Conservation (phyloP, 2,329 filamentous ascomycete species). For the Leptographium wingfieldii region DNA sequence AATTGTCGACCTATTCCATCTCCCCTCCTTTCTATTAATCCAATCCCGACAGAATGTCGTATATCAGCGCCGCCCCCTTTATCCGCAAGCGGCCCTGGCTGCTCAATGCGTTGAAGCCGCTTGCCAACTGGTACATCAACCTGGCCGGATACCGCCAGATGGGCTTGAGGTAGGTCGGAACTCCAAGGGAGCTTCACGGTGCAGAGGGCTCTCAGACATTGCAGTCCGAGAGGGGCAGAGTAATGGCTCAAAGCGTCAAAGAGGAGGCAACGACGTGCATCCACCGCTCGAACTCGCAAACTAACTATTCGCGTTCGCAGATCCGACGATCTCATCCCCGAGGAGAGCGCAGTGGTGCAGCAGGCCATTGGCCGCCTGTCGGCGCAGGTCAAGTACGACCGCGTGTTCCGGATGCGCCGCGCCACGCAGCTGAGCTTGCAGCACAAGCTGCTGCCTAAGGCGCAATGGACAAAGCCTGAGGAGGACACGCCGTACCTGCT, state of each 20-base stretch:
- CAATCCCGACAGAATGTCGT: conserved; percentile 37
- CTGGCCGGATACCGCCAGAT: conserved; percentile 43
- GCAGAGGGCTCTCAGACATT: background rate
- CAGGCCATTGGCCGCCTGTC: conserved; percentile 82
- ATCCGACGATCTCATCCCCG: conserved; percentile 86
- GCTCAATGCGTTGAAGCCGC: conserved; percentile 60
- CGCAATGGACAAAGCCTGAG: conserved; percentile 46
- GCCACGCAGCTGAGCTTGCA: conserved; percentile 65
- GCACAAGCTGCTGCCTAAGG: conserved; percentile 52
- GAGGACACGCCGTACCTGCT: conserved; percentile 43
- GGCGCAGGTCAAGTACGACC: conserved; percentile 86
- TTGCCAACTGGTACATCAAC: conserved; percentile 81
- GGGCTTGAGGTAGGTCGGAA: conserved; percentile 11
- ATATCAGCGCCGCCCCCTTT: conserved; percentile 60
- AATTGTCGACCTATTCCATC: background rate
- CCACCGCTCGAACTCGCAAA: background rate
- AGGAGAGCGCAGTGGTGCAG: conserved; percentile 81
- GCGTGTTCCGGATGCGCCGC: conserved; percentile 91
- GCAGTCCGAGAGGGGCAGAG: background rate
- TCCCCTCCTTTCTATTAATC: background rate
- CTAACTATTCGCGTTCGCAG: conserved; percentile 31
- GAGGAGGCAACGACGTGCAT: background rate
- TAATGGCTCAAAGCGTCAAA: background rate
- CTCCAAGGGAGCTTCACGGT: background rate
- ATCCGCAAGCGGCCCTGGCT: conserved; percentile 82